These are phyloP conservation scores for Physaria fendleri DNA, from an alignment of 345 rosid genomes.

Conservation along the genomic window DNA sequence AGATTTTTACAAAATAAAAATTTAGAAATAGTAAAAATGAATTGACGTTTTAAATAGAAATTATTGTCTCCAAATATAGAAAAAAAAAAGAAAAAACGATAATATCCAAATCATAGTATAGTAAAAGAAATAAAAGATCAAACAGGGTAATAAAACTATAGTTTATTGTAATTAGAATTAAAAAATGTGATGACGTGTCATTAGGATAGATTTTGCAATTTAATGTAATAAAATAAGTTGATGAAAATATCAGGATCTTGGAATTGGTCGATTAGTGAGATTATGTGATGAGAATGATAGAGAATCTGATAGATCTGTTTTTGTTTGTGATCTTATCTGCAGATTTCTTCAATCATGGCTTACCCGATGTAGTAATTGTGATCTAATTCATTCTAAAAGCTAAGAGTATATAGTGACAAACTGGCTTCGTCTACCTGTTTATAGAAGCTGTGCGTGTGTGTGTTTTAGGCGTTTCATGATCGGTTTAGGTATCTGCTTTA, in stretches of 20 bases:
- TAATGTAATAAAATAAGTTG: constrained; percentile 3
- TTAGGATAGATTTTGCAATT: not conserved
- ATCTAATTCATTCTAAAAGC: constrained; percentile 17
- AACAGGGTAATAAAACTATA: not conserved
- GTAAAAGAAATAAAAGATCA: not conserved
- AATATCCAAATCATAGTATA: not conserved
- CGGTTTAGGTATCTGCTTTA: constrained; percentile 19
- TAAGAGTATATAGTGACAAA: not conserved
- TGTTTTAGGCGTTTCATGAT: constrained; percentile 44
- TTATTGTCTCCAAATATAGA: not conserved
- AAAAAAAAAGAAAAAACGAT: not conserved
- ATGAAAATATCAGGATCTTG: constrained; percentile 5
- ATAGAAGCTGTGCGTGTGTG: not conserved
- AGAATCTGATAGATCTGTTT: constrained; percentile 14
- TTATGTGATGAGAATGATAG: not conserved
- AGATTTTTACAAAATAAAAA: too few species aligned
- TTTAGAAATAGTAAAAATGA: too few species aligned
- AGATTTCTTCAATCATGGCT: constrained; percentile 22
- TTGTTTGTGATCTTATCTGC: not conserved
- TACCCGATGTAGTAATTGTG: constrained; percentile 27
- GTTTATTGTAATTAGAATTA: not conserved
- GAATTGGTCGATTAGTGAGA: not conserved
- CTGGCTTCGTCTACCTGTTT: not conserved
- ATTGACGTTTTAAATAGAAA: not conserved
- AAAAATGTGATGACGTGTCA: constrained; percentile 22